Evolutionary conservation across 2,329 filamentous ascomycete species (phyloP), one percentile per base, ranked within the genome.

Genomic region (Meredithiella fracta): DNA sequence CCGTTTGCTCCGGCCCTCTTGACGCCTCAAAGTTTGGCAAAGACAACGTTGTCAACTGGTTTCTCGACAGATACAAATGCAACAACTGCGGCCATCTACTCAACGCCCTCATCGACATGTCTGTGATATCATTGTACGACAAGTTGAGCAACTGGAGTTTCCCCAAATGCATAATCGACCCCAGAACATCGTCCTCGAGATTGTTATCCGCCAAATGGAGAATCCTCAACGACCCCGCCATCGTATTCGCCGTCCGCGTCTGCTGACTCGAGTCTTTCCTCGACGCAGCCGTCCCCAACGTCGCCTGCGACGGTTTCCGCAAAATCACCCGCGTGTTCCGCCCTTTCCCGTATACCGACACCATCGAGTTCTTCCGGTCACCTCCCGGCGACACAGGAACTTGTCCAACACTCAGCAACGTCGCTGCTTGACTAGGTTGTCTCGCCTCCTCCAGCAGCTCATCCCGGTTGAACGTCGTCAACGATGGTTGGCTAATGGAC

Each of bases 61-160:
- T 98, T 26, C 92, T 91, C 1, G 92, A 97, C 2, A 98, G 74
- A 64, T 97, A 97, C 14, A 98, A 74, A 68, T 98, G 92, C 0
- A 86, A 82, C 15, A 98, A 77, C 64, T 92, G 83, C 37, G 86
- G 85, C 89, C 92, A 95, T 66, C 84, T 84, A 67, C 85, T 85
- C 63, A 98, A 83, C 1, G 89, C 86, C 56, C 90, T 78, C 60
- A 89, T 83, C 2, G 92, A 92, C 68, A 98, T 84, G 63, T 98
- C 92, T 59, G 86, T 90, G 50, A 98, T 78, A 58, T 70, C 69
- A 62, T 98, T 98, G 70, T 96, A 97, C 0, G 91, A 94, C 31
- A 98, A 69, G 63, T 98, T 98, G 58, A 98, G 77, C 23, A 94
- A 79, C 22, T 91, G 82, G 53, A 98, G 70, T 67, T 97, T 92